A percentile compares a stretch with the other conserved stretches of the same genome.
Evolutionary conservation across 495 filamentous ascomycete genomes (phyloP).

Genomic region (Lepidopterella palustris): DNA sequence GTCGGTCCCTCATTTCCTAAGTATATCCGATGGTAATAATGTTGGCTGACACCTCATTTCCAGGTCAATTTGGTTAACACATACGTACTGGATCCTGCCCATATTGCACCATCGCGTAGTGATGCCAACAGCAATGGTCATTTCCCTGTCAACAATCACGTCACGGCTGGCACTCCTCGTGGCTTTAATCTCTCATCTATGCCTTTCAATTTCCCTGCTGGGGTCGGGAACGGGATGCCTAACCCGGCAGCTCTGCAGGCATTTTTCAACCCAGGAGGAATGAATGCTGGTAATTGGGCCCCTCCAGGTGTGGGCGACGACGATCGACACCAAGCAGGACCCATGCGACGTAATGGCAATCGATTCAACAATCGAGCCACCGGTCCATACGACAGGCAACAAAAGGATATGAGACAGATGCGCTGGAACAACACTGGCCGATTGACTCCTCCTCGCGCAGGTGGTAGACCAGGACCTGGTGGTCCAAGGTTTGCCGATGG

Average conservation of each 20-base stretch:
- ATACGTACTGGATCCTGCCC: constrained; percentile 87
- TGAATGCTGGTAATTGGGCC: constrained; percentile 14
- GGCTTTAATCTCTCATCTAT: constrained; percentile 82
- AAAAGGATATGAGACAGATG: constrained; percentile 27
- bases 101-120: constrained; percentile 83
- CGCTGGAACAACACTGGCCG: constrained; percentile 38
- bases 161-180: constrained; percentile 77
- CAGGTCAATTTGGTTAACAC: constrained; percentile 83
- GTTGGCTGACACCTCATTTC: background rate
- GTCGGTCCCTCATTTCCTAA: constrained; percentile 47
- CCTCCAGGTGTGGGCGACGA: constrained; percentile 27
- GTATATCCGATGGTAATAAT: constrained; percentile 7
- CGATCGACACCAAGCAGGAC: constrained; percentile 50
- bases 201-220: constrained; percentile 34
- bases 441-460: constrained; percentile 38
- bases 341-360: constrained; percentile 52
- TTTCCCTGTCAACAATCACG: constrained; percentile 71
- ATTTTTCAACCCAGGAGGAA: constrained; percentile 49
- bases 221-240: constrained; percentile 22
- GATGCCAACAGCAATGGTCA: constrained; percentile 98
- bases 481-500: constrained; percentile 41
- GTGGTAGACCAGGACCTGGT: constrained; percentile 36
- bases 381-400: constrained; percentile 56
- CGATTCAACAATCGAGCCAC: constrained; percentile 41
- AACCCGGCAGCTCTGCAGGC: constrained; percentile 42